Percentiles rank a stretch among this genome's conserved stretches.
Conservation (phyloP, 768 basidiomycete genomes). For the Cystobasidium onofrii region DNA sequence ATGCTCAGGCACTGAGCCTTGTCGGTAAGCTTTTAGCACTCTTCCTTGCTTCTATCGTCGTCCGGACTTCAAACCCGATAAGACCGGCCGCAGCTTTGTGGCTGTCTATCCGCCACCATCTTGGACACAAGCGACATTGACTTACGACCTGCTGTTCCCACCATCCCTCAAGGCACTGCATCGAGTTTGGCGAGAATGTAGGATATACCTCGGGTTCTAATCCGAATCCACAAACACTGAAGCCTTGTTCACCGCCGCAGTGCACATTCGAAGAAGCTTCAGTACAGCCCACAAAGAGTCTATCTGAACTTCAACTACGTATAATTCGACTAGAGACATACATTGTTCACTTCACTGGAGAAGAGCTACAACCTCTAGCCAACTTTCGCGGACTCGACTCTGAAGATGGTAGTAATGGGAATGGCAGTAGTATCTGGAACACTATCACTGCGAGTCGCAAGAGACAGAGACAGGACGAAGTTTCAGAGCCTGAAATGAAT, state of each 20-base stretch:
- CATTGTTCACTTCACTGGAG: background rate
- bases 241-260: too few species aligned
- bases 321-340: background rate
- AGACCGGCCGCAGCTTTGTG: background rate
- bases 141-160: background rate
- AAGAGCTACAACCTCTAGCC: background rate
- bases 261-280: background rate
- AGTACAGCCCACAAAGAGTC: background rate
- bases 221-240: too few species aligned
- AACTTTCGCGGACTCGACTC: background rate
- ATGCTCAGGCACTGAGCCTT: background rate
- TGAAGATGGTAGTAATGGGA: background rate
- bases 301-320: background rate
- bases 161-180: background rate
- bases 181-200: constrained; percentile 12
- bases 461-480: background rate
- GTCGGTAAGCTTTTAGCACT: background rate
- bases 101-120: background rate
- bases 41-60: background rate
- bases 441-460: background rate
- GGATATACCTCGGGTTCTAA: background rate
- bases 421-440: background rate
- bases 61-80: background rate
- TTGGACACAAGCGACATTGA: too few species aligned
- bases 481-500: background rate